phyloP scores from a whole-genome alignment of 1,284 basidiomycete genomes.

The Xerocomus amazonicus region DNA sequence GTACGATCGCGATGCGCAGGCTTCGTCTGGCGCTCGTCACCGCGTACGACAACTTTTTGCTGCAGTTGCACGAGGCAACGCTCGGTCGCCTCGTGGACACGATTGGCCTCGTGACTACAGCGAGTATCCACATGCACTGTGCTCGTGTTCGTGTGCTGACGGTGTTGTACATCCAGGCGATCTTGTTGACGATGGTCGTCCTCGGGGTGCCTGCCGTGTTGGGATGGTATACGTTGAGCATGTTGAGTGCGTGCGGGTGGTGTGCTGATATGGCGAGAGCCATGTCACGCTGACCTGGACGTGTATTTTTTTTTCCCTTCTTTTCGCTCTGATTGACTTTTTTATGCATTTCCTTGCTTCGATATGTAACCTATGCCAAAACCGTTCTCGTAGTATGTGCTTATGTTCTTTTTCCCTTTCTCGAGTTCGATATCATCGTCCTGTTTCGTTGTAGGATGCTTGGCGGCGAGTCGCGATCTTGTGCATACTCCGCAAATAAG shows the following conservation, averaged over 20 bases:
- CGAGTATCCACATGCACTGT: background rate
- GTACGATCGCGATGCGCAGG: conserved; percentile 21
- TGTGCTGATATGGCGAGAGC: conserved; percentile 7
- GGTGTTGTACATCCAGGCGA: conserved; percentile 8
- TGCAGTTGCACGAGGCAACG: conserved; percentile 22
- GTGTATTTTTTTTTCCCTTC: no score
- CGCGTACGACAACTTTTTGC: conserved; percentile 14
- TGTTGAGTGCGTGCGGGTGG: conserved; percentile 11
- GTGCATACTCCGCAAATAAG: no score
- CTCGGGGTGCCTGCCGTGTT: conserved; percentile 18
- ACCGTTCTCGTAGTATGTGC: no score
- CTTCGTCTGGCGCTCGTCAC: conserved; percentile 25
- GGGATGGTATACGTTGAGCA: conserved; percentile 18
- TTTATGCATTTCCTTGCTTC: background rate
- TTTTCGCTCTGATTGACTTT: no score
- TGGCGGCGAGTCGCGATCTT: no score
- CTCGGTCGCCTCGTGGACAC: conserved; percentile 23
- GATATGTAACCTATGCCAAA: no score
- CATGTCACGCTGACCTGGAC: conserved; percentile 5
- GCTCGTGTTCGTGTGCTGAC: background rate
- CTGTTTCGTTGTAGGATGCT: no score
- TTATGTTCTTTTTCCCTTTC: no score
- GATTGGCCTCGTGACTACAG: conserved; percentile 23
- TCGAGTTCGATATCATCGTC: no score
- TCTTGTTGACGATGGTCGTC: conserved; percentile 20